These are phyloP conservation scores for Phytophthora quininea DNA, from an alignment of 352 stramenopile species.

Conservation along the genomic window DNA sequence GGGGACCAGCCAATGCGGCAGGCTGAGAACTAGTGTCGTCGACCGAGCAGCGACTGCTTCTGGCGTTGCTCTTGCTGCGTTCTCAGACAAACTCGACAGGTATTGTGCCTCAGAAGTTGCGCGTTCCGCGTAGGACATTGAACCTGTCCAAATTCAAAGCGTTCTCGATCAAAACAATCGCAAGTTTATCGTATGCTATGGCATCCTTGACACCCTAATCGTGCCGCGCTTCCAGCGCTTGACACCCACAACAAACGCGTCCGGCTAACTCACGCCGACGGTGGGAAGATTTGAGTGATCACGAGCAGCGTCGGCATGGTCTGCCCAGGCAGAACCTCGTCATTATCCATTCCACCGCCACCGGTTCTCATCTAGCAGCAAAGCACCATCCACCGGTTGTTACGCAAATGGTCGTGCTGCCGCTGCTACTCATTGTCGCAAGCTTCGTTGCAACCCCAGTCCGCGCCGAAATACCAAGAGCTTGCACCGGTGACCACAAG, in stretches of 20 bases:
- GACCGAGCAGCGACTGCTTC: constrained; percentile 48
- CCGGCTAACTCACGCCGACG: not conserved
- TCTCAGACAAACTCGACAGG: not conserved
- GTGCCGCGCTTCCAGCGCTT: not conserved
- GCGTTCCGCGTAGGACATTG: not conserved
- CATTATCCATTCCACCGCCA: constrained; percentile 46
- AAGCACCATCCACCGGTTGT: not conserved
- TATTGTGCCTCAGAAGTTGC: not conserved
- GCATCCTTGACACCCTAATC: not conserved
- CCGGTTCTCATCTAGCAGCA: not conserved
- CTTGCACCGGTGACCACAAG: constrained; percentile 37
- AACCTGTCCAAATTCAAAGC: not conserved
- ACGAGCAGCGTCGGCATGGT: constrained; percentile 55
- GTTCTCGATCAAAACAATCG: not conserved
- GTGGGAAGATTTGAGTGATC: not conserved
- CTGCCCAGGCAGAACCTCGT: constrained; percentile 49
- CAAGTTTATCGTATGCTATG: not conserved
- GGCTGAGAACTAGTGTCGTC: constrained; percentile 49
- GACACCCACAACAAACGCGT: not conserved
- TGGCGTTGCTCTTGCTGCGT: constrained; percentile 8
- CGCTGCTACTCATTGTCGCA: not conserved
- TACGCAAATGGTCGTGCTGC: not conserved
- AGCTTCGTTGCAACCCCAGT: not conserved
- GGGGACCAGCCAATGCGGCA: constrained; percentile 89
- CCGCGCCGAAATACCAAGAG: constrained; percentile 39